These are phyloP conservation scores for Tolypocladium pustulatum DNA, from an alignment of 2,329 filamentous ascomycete genomes.

Conservation along the genomic window DNA sequence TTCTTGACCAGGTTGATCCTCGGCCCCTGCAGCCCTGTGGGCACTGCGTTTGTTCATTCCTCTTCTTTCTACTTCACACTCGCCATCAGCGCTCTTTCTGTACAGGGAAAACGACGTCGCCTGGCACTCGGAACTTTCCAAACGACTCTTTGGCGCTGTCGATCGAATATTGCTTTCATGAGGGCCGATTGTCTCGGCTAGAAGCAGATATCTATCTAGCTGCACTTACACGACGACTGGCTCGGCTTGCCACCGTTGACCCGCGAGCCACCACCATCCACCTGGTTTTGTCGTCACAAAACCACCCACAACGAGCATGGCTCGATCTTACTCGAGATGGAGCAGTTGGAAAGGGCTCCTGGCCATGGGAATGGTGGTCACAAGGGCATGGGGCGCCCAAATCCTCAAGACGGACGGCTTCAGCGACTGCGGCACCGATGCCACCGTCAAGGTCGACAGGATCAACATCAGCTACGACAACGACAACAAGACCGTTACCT, in stretches of 20 bases:
- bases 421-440: conserved; percentile 50
- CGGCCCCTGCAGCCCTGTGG: conserved; percentile 27
- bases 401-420: conserved; percentile 76
- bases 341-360: conserved; percentile 21
- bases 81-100: neutral
- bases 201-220: neutral
- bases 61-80: conserved; percentile 1
- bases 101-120: neutral
- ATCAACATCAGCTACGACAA: conserved; percentile 74
- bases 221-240: neutral
- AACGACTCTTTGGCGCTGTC: neutral
- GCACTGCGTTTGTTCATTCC: conserved; percentile 2
- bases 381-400: conserved; percentile 51
- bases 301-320: conserved; percentile 15
- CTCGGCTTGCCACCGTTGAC: neutral
- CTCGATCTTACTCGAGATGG: conserved; percentile 18
- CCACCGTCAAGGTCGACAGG: conserved; percentile 56
- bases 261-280: neutral
- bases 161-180: neutral
- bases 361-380: conserved; percentile 23
- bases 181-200: neutral
- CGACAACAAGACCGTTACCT: conserved; percentile 59
- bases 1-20: conserved; percentile 44
- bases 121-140: neutral
- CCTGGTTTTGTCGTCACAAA: neutral